Conservation (phyloP, 2,329 filamentous ascomycete species). For the Neofusicoccum sp. region DNA sequence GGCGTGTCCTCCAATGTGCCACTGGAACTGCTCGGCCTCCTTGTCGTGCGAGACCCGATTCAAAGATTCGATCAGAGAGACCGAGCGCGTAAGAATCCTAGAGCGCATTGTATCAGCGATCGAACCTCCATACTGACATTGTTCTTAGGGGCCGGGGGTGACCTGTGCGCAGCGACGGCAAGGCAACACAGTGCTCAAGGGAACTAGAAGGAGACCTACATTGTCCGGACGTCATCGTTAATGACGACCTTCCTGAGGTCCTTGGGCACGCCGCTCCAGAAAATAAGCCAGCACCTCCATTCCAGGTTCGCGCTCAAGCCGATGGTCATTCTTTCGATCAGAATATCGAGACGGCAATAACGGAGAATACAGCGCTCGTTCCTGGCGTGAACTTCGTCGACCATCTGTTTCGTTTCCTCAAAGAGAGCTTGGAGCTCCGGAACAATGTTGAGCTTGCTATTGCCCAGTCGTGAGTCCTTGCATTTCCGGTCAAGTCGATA, state of each 20-base stretch:
- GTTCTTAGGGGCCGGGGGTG: not conserved
- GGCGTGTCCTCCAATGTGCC: slow-evolving; percentile 34
- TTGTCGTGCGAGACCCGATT: slow-evolving; percentile 35
- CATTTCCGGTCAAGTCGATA: slow-evolving; percentile 38
- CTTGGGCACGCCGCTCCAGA: slow-evolving; percentile 39
- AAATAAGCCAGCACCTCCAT: slow-evolving; percentile 38
- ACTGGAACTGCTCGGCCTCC: slow-evolving; percentile 37
- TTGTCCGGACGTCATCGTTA: slow-evolving; percentile 1
- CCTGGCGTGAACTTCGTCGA: slow-evolving; percentile 35
- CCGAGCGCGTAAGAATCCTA: slow-evolving; percentile 39
- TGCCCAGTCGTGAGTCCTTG: not conserved
- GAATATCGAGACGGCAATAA: slow-evolving; percentile 31
- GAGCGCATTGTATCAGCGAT: not conserved
- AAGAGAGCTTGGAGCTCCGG: slow-evolving; percentile 34
- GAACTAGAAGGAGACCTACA: not conserved
- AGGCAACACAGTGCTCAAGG: not conserved
- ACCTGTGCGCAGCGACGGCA: not conserved
- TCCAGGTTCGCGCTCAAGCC: slow-evolving; percentile 34
- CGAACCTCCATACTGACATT: not conserved
- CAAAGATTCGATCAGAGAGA: slow-evolving; percentile 38
- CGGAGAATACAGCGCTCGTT: slow-evolving; percentile 33
- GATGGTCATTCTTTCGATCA: slow-evolving; percentile 32
- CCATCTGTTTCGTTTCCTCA: slow-evolving; percentile 36
- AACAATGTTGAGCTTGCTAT: slow-evolving; percentile 25
- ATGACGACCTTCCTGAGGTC: slow-evolving; percentile 12